Conservation (phyloP, 2,329 filamentous ascomycete genomes). For the Trichothecium roseum region DNA sequence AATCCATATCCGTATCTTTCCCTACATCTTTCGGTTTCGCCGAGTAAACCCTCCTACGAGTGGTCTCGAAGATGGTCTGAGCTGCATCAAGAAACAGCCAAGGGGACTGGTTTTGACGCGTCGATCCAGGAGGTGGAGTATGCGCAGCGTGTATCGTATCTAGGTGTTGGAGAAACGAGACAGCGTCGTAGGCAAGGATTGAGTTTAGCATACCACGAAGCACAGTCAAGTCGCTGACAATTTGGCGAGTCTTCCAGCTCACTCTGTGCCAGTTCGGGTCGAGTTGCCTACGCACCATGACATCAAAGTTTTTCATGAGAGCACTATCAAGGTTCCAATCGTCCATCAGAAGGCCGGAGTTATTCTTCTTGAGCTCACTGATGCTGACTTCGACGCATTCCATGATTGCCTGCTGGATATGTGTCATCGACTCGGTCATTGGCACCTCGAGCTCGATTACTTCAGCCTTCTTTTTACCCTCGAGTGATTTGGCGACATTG, state of each 20-base stretch:
- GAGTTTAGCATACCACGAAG: slow-evolving; percentile 73
- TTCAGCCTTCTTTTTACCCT: slow-evolving; percentile 87
- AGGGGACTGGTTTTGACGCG: slow-evolving; percentile 78
- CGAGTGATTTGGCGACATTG: slow-evolving; percentile 76
- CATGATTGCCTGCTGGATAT: slow-evolving; percentile 88
- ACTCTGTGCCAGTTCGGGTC: slow-evolving; percentile 97
- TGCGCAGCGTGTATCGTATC: slow-evolving; percentile 91
- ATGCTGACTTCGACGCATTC: slow-evolving; percentile 96
- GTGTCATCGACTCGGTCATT: slow-evolving; percentile 89
- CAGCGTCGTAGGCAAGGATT: slow-evolving; percentile 77
- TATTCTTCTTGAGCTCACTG: slow-evolving; percentile 83
- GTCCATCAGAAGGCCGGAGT: slow-evolving; percentile 84
- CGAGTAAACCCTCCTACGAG: slow-evolving; percentile 78
- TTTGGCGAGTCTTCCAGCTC: slow-evolving; percentile 89
- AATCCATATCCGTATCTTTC: slow-evolving; percentile 39
- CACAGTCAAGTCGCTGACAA: slow-evolving; percentile 79
- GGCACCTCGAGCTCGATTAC: slow-evolving; percentile 94
- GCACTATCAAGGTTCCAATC: slow-evolving; percentile 96
- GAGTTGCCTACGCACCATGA: slow-evolving; percentile 76
- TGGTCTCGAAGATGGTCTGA: slow-evolving; percentile 85
- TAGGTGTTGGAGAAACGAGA: slow-evolving; percentile 84
- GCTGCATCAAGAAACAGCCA: slow-evolving; percentile 96
- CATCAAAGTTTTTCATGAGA: slow-evolving; percentile 83
- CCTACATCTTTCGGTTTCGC: slow-evolving; percentile 47
- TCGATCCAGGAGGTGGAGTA: slow-evolving; percentile 78